These are phyloP conservation scores for Globisporangium viniferum DNA, from an alignment of 352 stramenopile species.

Conservation along the genomic window DNA sequence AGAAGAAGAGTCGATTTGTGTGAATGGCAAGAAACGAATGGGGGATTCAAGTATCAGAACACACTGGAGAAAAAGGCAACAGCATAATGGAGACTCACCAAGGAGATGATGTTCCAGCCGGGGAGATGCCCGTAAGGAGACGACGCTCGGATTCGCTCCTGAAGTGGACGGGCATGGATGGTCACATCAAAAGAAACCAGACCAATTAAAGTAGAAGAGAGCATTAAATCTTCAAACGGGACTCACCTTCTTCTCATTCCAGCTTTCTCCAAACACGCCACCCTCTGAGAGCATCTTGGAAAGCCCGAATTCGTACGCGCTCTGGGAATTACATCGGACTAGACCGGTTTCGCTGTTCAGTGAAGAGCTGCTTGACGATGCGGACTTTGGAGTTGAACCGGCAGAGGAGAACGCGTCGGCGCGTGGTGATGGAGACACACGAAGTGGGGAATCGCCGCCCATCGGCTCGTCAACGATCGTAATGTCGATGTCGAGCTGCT, in stretches of 20 bases:
- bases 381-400: neutral
- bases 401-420: neutral
- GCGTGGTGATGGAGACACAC: neutral
- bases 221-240: too few species aligned
- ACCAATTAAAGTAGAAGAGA: too few species aligned
- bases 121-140: constrained; percentile 83
- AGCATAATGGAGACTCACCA: constrained; percentile 38
- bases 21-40: neutral
- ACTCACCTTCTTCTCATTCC: constrained; percentile 90
- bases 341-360: constrained; percentile 27
- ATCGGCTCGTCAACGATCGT: neutral
- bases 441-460: neutral
- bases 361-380: constrained; percentile 8
- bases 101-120: constrained; percentile 92
- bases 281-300: constrained; percentile 58
- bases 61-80: neutral
- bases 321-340: constrained; percentile 58
- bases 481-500: constrained; percentile 11
- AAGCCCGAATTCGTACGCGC: constrained; percentile 62
- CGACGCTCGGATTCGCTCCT: constrained; percentile 80
- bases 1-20: neutral
- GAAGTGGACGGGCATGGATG: neutral
- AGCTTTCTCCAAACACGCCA: constrained; percentile 90
- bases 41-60: neutral
- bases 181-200: too few species aligned